Evolutionary conservation across 1,139 yeast genomes (phyloP).

Genomic region (Yamadazyma triangularis): DNA sequence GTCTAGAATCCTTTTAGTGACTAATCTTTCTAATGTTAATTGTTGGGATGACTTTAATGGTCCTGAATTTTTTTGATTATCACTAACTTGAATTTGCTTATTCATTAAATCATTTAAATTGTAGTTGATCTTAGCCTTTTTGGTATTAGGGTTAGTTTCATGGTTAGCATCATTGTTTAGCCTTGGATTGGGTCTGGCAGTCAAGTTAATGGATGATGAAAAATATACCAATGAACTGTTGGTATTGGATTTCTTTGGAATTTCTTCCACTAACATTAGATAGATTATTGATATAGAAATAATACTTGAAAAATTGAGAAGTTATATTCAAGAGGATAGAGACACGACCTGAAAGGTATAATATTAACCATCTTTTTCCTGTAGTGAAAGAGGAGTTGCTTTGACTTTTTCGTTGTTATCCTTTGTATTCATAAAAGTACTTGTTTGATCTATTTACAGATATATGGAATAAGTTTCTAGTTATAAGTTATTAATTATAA

Average conservation of each 20-base stretch:
- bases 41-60: slow-evolving; percentile 43
- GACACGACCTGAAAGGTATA: no score
- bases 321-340: no score
- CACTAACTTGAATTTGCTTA: slow-evolving; percentile 38
- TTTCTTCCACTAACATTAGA: slow-evolving; percentile 47
- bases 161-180: slow-evolving; percentile 15
- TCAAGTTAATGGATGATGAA: slow-evolving; percentile 39
- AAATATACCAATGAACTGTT: slow-evolving; percentile 39
- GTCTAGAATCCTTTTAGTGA: slow-evolving; percentile 34
- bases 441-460: no score
- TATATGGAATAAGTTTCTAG: no score
- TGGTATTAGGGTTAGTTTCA: slow-evolving; percentile 16
- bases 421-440: no score
- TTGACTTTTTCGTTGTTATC: no score
- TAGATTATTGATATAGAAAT: no score
- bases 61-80: slow-evolving; percentile 22
- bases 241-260: slow-evolving; percentile 33
- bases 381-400: no score
- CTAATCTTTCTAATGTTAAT: slow-evolving; percentile 37
- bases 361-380: no score
- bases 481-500: no score
- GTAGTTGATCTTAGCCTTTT: slow-evolving; percentile 42
- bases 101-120: slow-evolving; percentile 43
- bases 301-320: no score
- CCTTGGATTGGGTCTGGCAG: slow-evolving; percentile 30